These are phyloP conservation scores for Apiospora kogelbergensis DNA, from an alignment of 2,329 filamentous ascomycete species.

Conservation along the genomic window DNA sequence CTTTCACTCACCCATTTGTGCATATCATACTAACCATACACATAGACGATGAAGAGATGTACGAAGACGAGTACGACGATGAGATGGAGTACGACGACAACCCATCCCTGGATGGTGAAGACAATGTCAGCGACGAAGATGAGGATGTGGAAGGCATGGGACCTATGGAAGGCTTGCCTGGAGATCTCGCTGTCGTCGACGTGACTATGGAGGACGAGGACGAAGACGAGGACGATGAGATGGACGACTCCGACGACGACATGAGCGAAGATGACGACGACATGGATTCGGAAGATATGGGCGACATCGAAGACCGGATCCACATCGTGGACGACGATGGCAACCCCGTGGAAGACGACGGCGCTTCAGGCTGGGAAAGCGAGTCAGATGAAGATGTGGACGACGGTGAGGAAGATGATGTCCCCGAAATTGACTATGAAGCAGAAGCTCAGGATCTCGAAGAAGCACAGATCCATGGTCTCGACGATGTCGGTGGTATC, in stretches of 20 bases:
- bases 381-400: constrained; percentile 58
- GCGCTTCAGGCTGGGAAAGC: constrained; percentile 61
- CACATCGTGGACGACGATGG: constrained; percentile 66
- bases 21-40: constrained; percentile 19
- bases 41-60: constrained; percentile 80
- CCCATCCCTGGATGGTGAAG: constrained; percentile 72
- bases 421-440: constrained; percentile 53
- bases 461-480: constrained; percentile 48
- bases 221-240: constrained; percentile 61
- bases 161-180: constrained; percentile 73
- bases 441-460: constrained; percentile 55
- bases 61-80: constrained; percentile 86
- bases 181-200: constrained; percentile 63
- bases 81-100: constrained; percentile 90
- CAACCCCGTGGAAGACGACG: constrained; percentile 59
- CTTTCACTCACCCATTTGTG: not conserved
- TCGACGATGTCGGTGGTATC: constrained; percentile 40
- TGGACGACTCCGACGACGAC: constrained; percentile 55
- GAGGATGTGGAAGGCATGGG: constrained; percentile 83
- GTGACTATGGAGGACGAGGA: constrained; percentile 77
- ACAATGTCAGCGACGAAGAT: constrained; percentile 87
- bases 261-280: constrained; percentile 62
- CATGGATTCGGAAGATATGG: constrained; percentile 55
- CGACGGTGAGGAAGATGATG: constrained; percentile 52
- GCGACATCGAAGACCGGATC: constrained; percentile 50